These are phyloP conservation scores for Krasilnikovozyma curviuscula DNA, from an alignment of 768 basidiomycete species.

Conservation along the genomic window DNA sequence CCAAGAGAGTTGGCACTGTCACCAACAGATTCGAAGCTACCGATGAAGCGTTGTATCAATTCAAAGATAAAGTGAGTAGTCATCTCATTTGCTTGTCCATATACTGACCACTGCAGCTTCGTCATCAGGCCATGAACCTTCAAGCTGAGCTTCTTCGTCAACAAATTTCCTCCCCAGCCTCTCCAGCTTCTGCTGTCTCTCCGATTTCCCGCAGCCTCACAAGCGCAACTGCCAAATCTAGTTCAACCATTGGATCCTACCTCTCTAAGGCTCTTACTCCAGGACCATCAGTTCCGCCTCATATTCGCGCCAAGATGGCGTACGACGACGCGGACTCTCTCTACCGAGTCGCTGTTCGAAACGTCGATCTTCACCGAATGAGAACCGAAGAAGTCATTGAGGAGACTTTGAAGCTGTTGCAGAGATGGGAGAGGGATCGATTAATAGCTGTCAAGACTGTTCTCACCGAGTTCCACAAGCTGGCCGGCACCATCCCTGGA, in stretches of 20 bases:
- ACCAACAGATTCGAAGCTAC: constrained; percentile 4
- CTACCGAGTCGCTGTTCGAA: constrained; percentile 4
- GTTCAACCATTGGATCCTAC: background rate
- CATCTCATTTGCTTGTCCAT: background rate
- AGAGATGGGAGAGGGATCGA: constrained; percentile 10
- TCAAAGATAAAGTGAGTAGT: constrained; percentile 5
- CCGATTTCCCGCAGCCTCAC: background rate
- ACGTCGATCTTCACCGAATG: constrained; percentile 3
- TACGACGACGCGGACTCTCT: background rate
- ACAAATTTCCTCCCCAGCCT: background rate
- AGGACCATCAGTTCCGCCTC: background rate
- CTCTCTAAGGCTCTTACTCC: background rate
- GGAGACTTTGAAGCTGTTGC: constrained; percentile 1
- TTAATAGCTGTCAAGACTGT: constrained; percentile 8
- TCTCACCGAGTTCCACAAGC: constrained; percentile 6
- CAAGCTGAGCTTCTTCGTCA: background rate
- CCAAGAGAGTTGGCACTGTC: constrained; percentile 1
- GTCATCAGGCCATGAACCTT: background rate
- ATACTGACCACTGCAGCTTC: no score
- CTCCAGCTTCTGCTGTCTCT: background rate
- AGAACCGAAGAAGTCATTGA: constrained; percentile 10
- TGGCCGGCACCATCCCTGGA: background rate
- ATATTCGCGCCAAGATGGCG: background rate
- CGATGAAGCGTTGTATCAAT: constrained; percentile 8
- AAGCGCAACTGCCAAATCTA: background rate